These are phyloP conservation scores for Trypanosoma cruzi DNA, from an alignment of 208 protist genomes.

Conservation along the genomic window DNA sequence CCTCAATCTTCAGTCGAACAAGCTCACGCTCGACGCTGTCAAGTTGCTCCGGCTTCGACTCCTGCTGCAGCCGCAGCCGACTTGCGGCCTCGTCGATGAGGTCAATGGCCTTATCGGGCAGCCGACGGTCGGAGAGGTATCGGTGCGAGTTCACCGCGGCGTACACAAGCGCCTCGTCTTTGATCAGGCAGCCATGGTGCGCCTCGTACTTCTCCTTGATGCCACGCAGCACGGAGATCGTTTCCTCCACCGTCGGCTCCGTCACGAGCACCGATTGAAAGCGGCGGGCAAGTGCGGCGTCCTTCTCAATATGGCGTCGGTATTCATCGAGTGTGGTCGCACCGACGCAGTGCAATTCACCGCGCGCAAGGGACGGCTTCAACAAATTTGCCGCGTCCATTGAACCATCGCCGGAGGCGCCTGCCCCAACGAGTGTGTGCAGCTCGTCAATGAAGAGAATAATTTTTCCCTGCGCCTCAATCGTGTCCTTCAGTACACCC, in stretches of 20 bases:
- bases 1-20: conserved; percentile 93
- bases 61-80: conserved; percentile 92
- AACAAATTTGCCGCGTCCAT: conserved; percentile 99
- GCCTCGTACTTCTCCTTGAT: conserved; percentile 95
- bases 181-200: conserved; percentile 92
- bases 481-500: conserved; percentile 98
- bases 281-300: conserved; percentile 97
- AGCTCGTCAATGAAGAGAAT: conserved; percentile 99
- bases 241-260: conserved; percentile 97
- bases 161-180: conserved; percentile 90
- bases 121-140: conserved; percentile 96
- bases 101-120: conserved; percentile 99
- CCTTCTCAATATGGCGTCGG: conserved; percentile 97
- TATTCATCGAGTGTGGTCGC: conserved; percentile 99
- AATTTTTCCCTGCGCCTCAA: conserved; percentile 93
- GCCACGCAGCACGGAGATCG: conserved; percentile 97
- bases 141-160: conserved; percentile 92
- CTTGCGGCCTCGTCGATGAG: conserved; percentile 97
- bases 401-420: conserved; percentile 89
- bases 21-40: conserved; percentile 94
- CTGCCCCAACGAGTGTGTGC: conserved; percentile 98
- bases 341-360: conserved; percentile 97
- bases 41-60: conserved; percentile 96
- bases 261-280: conserved; percentile 98
- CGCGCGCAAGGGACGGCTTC: conserved; percentile 98